Base-by-base conservation (phyloP, 192 early-diverging fungal genomes). In the Backusella psychrophila region DNA sequence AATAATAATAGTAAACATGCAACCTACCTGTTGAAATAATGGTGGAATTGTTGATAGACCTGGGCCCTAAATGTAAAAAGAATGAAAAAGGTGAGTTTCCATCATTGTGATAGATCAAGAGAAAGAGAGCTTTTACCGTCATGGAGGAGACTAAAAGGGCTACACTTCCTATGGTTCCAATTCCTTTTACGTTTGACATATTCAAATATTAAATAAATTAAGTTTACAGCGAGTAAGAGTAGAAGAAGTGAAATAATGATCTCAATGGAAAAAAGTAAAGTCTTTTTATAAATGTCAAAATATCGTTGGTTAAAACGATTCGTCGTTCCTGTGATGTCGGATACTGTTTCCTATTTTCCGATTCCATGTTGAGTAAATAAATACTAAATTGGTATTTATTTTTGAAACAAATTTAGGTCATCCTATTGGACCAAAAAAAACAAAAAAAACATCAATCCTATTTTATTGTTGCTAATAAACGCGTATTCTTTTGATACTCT, bases 21-120 rank as follows among this genome's bases (percentile, higher is more conserved):
- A 90, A 70, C 87, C 84, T 39, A 86, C 86, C 52, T 78, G 81
- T 78, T 91, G 90, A 72, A 86, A 91, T 39, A 92, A 53, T 21
- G 84, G 52, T 14, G 91, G 89, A 69, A 92, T 79, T 2, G 78
- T 79, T 14, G 78, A 49, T 26, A 79, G 38, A 21, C 78, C 78
- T n/a, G 78, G 78, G 21, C 78, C 78, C 78, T 79, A 42, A 29
- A 41, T 23, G 14, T 33, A 42, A 52, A 17, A 14, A 9, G 49
- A 41, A 31, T 11, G 66, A 26, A 34, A 17, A 26, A 6, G 15
- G 31, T 21, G 12, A 26, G 15, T 19, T 2, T 42, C 19, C 4
- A 42, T 1, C 15, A 67, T 33, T 63, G 23, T 63, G 0, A 12
- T 26, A 2, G 21, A 59, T 23, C 21, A 23, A 11, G 11, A 23